Evolutionary conservation across 139 green algal genomes (phyloP).

Genomic region (Marvania coccoides): DNA sequence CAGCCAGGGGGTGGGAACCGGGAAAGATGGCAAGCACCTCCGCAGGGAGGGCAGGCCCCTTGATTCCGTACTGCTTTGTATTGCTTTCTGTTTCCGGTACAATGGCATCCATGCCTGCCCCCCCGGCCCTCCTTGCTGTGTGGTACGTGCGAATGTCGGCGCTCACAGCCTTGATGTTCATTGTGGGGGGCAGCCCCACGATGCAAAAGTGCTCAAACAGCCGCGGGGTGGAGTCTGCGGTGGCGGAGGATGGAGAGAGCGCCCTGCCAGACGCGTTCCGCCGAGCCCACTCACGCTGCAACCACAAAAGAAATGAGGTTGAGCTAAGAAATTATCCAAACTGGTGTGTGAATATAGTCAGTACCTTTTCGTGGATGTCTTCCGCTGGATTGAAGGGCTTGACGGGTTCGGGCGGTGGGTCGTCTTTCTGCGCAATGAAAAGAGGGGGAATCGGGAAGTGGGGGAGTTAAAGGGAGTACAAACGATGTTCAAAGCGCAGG

Average conservation of each 20-base stretch:
- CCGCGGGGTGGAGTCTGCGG: not conserved
- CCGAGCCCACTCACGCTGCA: not conserved
- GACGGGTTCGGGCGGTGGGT: not conserved
- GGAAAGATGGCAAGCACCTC: slow-evolving; percentile 3
- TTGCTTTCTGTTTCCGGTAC: not conserved
- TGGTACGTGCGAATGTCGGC: slow-evolving; percentile 15
- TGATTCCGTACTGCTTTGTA: slow-evolving; percentile 20
- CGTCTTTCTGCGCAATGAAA: not conserved
- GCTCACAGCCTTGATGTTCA: slow-evolving; percentile 37
- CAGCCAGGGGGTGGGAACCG: not conserved
- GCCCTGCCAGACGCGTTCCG: slow-evolving; percentile 5
- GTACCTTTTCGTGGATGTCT: slow-evolving; percentile 22
- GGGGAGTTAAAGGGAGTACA: no score
- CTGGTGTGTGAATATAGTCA: no score
- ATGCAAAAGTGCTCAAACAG: slow-evolving; percentile 68
- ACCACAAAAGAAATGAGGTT: no score
- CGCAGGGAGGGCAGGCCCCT: slow-evolving; percentile 4
- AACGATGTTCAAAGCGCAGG: not conserved
- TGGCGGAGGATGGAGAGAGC: slow-evolving; percentile 20
- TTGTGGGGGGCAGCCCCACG: slow-evolving; percentile 56
- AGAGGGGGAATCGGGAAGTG: not conserved
- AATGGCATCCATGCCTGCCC: not conserved
- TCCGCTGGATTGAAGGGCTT: slow-evolving; percentile 24
- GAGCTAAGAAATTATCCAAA: no score
- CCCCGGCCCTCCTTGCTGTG: not conserved